Base-by-base conservation (phyloP, 768 basidiomycete genomes). In the Pisolithus orientalis region DNA sequence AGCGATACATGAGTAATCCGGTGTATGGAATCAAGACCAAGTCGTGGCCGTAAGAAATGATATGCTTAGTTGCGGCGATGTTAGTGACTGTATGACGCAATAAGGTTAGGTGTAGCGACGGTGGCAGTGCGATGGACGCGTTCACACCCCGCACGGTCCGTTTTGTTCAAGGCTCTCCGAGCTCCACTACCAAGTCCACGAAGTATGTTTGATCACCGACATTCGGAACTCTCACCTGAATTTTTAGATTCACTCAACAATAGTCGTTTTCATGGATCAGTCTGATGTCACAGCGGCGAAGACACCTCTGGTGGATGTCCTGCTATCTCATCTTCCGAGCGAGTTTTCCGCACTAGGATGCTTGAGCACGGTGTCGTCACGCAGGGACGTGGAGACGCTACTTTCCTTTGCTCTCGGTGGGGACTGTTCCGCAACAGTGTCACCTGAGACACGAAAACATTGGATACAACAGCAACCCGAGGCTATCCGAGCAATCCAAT, bases 1-100 rank as follows among this genome's bases (percentile, higher is more conserved):
- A 79, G 50, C 64, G 78, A 2, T 79, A 72, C 50, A 49, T 76
- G 34, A 59, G 59, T 8, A 57, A 70, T 25, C 57, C 25, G 53
- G 53, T 8, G 57, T 67, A 2, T 78, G 70, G 75, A 3, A 25
- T 76, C 13, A 53, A 62, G 5, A 67, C 76, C 6, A 69, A 59
- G 13, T 77, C 64, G 54, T 34, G 53, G 6, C 52, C 21, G 21
- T 21, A 21, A 21, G 21, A 21, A 21, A 21, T 21, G 21, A 21
- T 21, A 21, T 21, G 21, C 21, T 21, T 21, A 2, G 21, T 21
- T 21, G 21, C 21, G 21, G 21, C 21, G 21, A 21, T 21, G 21
- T 21, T 21, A 21, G 21, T 21, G 21, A 21, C 21, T 21, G 21
- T 21, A 21, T 21, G 21, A 21, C 21, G 21, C 21, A 21, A 21